These are phyloP conservation scores for Candida verbasci DNA, from an alignment of 805 yeast species.

Conservation along the genomic window DNA sequence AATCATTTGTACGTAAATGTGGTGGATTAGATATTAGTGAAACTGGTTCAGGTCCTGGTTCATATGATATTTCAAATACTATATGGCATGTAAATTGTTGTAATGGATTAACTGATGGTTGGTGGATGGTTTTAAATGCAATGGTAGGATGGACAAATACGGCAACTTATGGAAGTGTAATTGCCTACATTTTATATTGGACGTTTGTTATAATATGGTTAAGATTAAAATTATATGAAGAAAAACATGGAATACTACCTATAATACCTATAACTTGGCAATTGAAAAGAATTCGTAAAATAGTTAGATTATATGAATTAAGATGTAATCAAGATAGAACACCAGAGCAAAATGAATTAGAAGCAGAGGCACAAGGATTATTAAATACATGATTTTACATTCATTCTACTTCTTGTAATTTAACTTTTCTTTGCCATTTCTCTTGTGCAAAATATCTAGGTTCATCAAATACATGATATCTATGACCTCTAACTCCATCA, in stretches of 20 bases:
- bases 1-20: conserved; percentile 67
- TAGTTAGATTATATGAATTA: conserved; percentile 19
- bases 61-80: conserved; percentile 72
- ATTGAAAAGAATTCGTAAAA: conserved; percentile 46
- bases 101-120: conserved; percentile 87
- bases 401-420: background rate
- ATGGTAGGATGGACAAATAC: conserved; percentile 91
- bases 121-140: conserved; percentile 89
- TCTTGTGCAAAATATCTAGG: conserved; percentile 68
- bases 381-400: background rate
- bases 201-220: conserved; percentile 42
- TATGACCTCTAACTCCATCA: conserved; percentile 90
- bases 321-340: conserved; percentile 11
- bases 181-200: conserved; percentile 75
- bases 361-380: conserved; percentile 7
- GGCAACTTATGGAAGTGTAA: conserved; percentile 85
- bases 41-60: conserved; percentile 90
- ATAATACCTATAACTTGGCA: conserved; percentile 61
- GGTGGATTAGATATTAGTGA: conserved; percentile 83
- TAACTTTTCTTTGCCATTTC: conserved; percentile 6
- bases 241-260: conserved; percentile 56
- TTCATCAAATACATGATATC: conserved; percentile 90
- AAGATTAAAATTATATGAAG: conserved; percentile 43
- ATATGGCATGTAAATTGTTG: conserved; percentile 97
- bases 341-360: conserved; percentile 4